These are phyloP conservation scores for Claviceps monticola DNA, from an alignment of 2,329 filamentous ascomycete genomes.

Conservation along the genomic window DNA sequence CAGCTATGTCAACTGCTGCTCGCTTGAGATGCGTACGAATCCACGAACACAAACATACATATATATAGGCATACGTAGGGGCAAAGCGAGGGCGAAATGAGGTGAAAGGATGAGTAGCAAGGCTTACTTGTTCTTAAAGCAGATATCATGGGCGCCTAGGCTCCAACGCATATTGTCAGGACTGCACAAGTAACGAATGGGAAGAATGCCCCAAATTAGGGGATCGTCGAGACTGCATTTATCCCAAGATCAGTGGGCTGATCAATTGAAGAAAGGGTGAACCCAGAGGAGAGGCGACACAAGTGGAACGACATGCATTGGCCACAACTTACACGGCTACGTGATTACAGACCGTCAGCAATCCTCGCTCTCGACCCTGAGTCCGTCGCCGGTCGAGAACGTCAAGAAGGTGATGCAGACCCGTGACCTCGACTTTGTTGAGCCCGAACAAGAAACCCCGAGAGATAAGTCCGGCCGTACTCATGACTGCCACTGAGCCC, in stretches of 20 bases:
- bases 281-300: not conserved
- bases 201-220: conserved; percentile 81
- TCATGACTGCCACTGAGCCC: conserved; percentile 62
- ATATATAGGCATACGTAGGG: too few relatives aligned
- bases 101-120: not conserved
- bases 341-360: conserved; percentile 55
- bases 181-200: conserved; percentile 56
- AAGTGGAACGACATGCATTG: not conserved
- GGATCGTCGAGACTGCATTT: conserved; percentile 73
- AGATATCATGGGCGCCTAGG: conserved; percentile 88
- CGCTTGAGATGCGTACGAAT: not conserved
- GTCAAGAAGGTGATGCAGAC: conserved; percentile 60
- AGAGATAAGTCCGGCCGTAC: conserved; percentile 54
- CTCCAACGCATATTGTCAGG: conserved; percentile 73
- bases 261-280: not conserved
- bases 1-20: not conserved
- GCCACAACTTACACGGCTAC: conserved; percentile 21
- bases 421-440: conserved; percentile 62
- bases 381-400: conserved; percentile 60
- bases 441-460: conserved; percentile 62
- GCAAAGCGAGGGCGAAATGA: not conserved
- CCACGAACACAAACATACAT: too few relatives aligned
- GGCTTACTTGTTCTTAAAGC: conserved; percentile 69
- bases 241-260: not conserved
- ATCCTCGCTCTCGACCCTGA: conserved; percentile 53